These are phyloP conservation scores for Pseudogymnoascus sp. DNA, from an alignment of 2,329 filamentous ascomycete species.

Conservation along the genomic window DNA sequence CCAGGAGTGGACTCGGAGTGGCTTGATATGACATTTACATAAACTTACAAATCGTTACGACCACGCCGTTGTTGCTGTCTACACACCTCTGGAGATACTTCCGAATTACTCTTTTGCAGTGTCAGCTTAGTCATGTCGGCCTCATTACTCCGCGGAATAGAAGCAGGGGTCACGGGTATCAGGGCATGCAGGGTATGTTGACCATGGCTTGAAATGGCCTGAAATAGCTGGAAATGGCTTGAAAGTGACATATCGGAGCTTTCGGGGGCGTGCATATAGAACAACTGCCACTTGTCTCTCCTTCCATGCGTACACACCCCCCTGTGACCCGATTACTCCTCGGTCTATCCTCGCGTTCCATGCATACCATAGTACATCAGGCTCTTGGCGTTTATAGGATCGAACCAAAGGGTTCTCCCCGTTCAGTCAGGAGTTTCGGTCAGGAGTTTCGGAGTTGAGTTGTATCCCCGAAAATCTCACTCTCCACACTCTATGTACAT, in stretches of 20 bases:
- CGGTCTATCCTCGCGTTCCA: neutral
- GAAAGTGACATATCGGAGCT: neutral
- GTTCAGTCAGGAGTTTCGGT: neutral
- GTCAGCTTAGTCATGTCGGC: neutral
- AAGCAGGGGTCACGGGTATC: neutral
- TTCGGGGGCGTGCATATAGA: neutral
- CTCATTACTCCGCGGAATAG: neutral
- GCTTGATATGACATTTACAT: neutral
- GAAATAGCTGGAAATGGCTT: neutral
- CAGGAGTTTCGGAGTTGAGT: conserved; percentile 1
- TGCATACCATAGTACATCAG: conserved; percentile 9
- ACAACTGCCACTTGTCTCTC: neutral
- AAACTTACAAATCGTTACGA: neutral
- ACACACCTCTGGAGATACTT: neutral
- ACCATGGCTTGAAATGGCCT: neutral
- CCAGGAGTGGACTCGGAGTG: neutral
- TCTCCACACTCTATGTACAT: neutral
- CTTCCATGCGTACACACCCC: neutral
- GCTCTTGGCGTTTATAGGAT: neutral
- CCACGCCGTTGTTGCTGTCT: neutral
- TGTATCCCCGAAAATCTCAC: conserved; percentile 8
- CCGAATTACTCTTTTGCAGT: neutral
- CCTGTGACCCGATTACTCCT: neutral
- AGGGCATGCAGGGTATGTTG: neutral
- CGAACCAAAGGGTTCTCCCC: neutral